Evolutionary conservation across 768 basidiomycete species (phyloP).

Genomic region (Suillus fuscotomentosus): DNA sequence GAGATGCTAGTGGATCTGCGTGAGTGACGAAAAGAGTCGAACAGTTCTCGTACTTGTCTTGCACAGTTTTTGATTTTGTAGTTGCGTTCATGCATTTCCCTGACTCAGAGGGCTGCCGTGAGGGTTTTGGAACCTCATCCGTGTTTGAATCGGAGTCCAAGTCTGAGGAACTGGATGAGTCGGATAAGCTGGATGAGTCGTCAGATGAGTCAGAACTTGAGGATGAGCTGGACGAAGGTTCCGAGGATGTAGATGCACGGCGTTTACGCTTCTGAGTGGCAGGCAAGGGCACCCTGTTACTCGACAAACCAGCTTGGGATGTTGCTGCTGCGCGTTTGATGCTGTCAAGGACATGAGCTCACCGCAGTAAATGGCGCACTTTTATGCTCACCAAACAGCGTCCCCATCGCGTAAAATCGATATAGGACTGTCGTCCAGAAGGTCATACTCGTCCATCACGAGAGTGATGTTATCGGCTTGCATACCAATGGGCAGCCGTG

Average conservation of each 20-base stretch:
- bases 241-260: slow-evolving; percentile 9
- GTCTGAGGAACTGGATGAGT: slow-evolving; percentile 7
- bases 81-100: neutral
- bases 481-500: slow-evolving; percentile 6
- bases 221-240: slow-evolving; percentile 17
- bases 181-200: slow-evolving; percentile 12
- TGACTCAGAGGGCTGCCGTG: slow-evolving; percentile 8
- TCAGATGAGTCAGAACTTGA: slow-evolving; percentile 23
- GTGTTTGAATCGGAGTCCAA: slow-evolving; percentile 18
- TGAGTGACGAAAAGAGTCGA: neutral
- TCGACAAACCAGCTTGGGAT: neutral
- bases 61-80: slow-evolving; percentile 6
- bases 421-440: slow-evolving; percentile 27
- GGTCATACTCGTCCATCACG: slow-evolving; percentile 27
- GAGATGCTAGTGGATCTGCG: slow-evolving; percentile 10
- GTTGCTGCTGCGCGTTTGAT: neutral
- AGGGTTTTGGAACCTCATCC: slow-evolving; percentile 15
- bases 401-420: slow-evolving; percentile 27
- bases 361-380: neutral
- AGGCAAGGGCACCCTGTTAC: neutral
- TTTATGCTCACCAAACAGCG: slow-evolving; percentile 21
- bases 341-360: neutral
- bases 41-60: slow-evolving; percentile 2
- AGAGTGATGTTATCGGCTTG: slow-evolving; percentile 5
- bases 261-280: slow-evolving; percentile 28